Percentiles rank a stretch among this genome's conserved stretches.
Evolutionary conservation across 345 rosid genomes (phyloP).

Genomic region (Limnanthes douglasii): DNA sequence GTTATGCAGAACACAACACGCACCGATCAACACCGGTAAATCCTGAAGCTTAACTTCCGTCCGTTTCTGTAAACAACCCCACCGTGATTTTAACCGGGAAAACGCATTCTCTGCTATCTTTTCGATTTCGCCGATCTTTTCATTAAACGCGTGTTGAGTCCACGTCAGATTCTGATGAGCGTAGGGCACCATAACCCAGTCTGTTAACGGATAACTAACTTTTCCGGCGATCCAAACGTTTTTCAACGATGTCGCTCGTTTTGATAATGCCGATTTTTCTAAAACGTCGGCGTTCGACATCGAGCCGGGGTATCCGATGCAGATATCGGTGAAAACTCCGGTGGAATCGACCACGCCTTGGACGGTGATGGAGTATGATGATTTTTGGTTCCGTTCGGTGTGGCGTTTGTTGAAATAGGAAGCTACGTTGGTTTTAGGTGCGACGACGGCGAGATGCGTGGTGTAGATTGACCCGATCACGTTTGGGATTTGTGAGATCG

Average conservation of each 20-base stretch:
- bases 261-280: conserved; percentile 45
- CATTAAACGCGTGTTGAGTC: conserved; percentile 67
- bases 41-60: conserved; percentile 74
- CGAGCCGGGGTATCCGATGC: conserved; percentile 84
- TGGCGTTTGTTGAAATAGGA: conserved; percentile 72
- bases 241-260: conserved; percentile 34
- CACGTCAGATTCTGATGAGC: conserved; percentile 57
- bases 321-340: conserved; percentile 63
- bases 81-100: conserved; percentile 44
- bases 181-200: conserved; percentile 79
- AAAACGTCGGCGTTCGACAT: conserved; percentile 60
- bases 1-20: conserved; percentile 75
- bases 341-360: conserved; percentile 66
- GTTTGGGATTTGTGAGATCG: conserved; percentile 34
- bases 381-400: conserved; percentile 73
- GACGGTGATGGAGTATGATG: conserved; percentile 66
- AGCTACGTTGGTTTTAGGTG: conserved; percentile 58
- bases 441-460: conserved; percentile 64
- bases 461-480: conserved; percentile 79
- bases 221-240: conserved; percentile 57
- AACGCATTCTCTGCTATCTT: conserved; percentile 33
- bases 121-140: conserved; percentile 30
- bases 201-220: conserved; percentile 45
- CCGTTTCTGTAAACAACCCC: conserved; percentile 70
- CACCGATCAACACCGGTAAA: conserved; percentile 67